Percentiles rank a stretch among this genome's conserved stretches.
Evolutionary conservation across 2,329 filamentous ascomycete genomes (phyloP).

Genomic region (Cytospora schulzeri): DNA sequence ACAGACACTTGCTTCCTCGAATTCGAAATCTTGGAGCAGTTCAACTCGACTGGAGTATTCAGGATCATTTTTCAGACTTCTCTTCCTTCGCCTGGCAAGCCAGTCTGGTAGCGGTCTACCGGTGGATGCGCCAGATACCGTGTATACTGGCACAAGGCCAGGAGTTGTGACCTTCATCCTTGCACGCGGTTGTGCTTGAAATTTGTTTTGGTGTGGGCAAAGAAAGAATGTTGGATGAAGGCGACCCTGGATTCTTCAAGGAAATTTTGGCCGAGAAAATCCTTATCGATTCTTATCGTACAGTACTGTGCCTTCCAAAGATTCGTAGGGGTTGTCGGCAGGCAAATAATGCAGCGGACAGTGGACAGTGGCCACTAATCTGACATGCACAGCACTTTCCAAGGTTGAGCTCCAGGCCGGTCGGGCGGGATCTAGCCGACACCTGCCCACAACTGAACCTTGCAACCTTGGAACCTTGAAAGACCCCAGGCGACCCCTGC

Average conservation of each 20-base stretch:
- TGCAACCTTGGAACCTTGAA: too few species aligned
- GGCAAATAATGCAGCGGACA: too few species aligned
- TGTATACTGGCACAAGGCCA: constrained; percentile 85
- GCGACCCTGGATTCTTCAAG: background rate
- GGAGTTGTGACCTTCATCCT: constrained; percentile 81
- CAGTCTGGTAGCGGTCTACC: constrained; percentile 90
- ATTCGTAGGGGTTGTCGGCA: too few species aligned
- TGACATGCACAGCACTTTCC: background rate
- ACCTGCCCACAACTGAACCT: background rate
- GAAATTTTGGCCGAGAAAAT: constrained; percentile 22
- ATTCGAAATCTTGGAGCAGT: constrained; percentile 95
- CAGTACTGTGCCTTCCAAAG: background rate
- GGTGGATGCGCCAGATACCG: constrained; percentile 87
- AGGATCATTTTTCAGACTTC: constrained; percentile 86
- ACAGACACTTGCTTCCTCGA: constrained; percentile 91
- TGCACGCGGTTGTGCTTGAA: constrained; percentile 1
- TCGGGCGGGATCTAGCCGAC: background rate
- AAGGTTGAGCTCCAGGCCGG: background rate
- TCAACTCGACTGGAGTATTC: constrained; percentile 95
- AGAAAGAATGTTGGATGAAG: background rate
- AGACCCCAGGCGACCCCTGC: background rate
- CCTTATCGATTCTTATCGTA: constrained; percentile 9
- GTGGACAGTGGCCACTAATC: background rate
- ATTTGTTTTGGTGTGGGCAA: background rate
- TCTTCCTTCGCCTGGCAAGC: constrained; percentile 87